Conservation (phyloP, 2,329 filamentous ascomycete species). For the Monilinia polystroma region DNA sequence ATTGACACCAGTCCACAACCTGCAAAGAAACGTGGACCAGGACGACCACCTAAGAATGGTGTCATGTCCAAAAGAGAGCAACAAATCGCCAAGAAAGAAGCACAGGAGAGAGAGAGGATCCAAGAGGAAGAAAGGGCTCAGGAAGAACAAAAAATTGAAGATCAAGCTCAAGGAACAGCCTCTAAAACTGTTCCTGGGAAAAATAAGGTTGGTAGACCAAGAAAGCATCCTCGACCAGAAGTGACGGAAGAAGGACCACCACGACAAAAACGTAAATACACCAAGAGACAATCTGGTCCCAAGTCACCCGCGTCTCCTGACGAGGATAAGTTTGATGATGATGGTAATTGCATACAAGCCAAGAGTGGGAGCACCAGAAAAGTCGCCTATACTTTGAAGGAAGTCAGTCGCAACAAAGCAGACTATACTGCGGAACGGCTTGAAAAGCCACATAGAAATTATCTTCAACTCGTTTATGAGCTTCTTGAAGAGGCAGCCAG, state of each 20-base stretch:
- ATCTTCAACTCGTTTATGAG: conserved; percentile 57
- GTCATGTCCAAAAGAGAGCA: conserved; percentile 79
- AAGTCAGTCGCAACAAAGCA: conserved; percentile 50
- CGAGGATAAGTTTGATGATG: conserved; percentile 37
- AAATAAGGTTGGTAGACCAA: conserved; percentile 63
- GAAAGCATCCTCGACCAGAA: conserved; percentile 62
- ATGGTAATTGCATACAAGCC: conserved; percentile 17
- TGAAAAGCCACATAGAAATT: conserved; percentile 60
- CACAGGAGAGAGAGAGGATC: conserved; percentile 51
- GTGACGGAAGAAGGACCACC: conserved; percentile 47
- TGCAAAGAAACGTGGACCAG: conserved; percentile 60
- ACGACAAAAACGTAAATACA: conserved; percentile 65
- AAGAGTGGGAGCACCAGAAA: conserved; percentile 40
- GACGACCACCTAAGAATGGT: conserved; percentile 79
- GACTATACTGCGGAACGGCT: conserved; percentile 72
- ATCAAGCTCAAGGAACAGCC: conserved; percentile 54
- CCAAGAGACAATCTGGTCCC: conserved; percentile 56
- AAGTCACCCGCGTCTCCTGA: conserved; percentile 49
- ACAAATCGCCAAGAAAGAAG: conserved; percentile 59
- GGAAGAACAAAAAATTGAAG: conserved; percentile 22
- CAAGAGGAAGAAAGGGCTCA: conserved; percentile 54
- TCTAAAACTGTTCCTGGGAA: conserved; percentile 42
- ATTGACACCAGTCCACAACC: conserved; percentile 35
- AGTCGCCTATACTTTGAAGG: conserved; percentile 47
- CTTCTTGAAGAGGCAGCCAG: conserved; percentile 51